Evolutionary conservation across 305 asterid genomes (phyloP), one percentile per base, ranked within the genome.

Genomic region (Fraxinus baroniana): DNA sequence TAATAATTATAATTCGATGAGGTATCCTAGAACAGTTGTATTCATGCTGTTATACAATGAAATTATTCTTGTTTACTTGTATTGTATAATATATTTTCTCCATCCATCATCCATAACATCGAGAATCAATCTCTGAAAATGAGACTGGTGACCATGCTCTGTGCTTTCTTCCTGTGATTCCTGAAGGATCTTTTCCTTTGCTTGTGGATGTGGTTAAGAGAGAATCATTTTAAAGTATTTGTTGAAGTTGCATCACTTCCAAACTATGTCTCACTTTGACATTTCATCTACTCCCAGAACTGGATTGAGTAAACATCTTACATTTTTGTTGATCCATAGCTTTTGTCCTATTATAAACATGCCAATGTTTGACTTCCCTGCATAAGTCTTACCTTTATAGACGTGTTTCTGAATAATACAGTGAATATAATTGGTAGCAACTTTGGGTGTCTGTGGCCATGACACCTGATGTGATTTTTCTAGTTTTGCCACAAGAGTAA

Each of bases 361-460:
- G 9, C 35, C 71, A 32, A 17, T 73, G 28, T 70, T 68, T 20
- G 72, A 33, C 60, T 55, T 60, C 41, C 72, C 74, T 66, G 41
- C 15, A 32, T 62, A 74, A 52, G 30, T 39, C 55, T 64, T 28
- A 7, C 55, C 28, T 13, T 39, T 76, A 49, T 28, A 33, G 81
- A 12, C 39, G 7, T 17, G 3, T 44, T 81, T 74, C 18, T 32
- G 4, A 70, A 33, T 7, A 32, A 12, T 22, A 20, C 37, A 49
- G 77, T 52, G 77, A 37, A 28, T 68, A 22, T 35, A 26, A 9
- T 28, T 41, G 62, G 22, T 57, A 60, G 75, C 32, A 24, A 71
- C 20, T 33, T 37, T 77, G 24, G 66, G 79, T 74, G 79, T 26
- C 64, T 66, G 26, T 46, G 10, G 66, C 72, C 79, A 79, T 37